Percentiles rank a stretch among this genome's conserved stretches.
Evolutionary conservation across 176 grass and related monocot genomes (phyloP).

Genomic region (Chrysopogon serrulatus): DNA sequence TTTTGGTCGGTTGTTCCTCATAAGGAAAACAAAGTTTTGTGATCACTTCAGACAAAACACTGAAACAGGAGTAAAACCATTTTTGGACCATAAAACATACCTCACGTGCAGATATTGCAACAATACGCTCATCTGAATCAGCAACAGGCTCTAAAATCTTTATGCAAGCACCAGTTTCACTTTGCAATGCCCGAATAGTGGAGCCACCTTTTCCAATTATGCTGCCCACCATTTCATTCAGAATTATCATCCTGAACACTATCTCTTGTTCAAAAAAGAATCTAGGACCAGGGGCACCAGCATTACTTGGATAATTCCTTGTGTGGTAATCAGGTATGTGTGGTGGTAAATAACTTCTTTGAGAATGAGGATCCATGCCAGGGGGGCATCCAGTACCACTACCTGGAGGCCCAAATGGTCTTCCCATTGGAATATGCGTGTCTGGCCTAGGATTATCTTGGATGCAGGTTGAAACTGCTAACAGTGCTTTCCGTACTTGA

Average conservation of each 20-base stretch:
- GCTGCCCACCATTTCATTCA: conserved; percentile 63
- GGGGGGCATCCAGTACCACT: conserved; percentile 36
- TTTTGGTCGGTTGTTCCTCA: neutral
- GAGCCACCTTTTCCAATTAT: conserved; percentile 76
- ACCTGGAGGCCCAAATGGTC: conserved; percentile 48
- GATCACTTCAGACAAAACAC: conserved; percentile 10
- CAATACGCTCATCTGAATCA: conserved; percentile 55
- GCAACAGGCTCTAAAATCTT: conserved; percentile 61
- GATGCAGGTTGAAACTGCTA: conserved; percentile 61
- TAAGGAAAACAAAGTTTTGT: conserved; percentile 3
- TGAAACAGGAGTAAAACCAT: neutral
- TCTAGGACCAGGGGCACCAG: conserved; percentile 41
- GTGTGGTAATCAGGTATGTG: conserved; percentile 52
- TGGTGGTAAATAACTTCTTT: conserved; percentile 53
- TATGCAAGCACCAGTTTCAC: conserved; percentile 73
- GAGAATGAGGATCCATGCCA: conserved; percentile 53
- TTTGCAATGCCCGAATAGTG: conserved; percentile 64
- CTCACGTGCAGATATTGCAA: conserved; percentile 66
- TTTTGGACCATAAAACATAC: conserved; percentile 31
- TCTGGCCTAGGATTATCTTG: conserved; percentile 59
- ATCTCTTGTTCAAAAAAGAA: conserved; percentile 73
- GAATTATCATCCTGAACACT: conserved; percentile 69
- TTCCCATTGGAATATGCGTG: conserved; percentile 14
- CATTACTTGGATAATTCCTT: conserved; percentile 42
- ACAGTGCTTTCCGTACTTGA: conserved; percentile 65